phyloP scores from a whole-genome alignment of 2,329 filamentous ascomycete species.

The Penicillium sp. region DNA sequence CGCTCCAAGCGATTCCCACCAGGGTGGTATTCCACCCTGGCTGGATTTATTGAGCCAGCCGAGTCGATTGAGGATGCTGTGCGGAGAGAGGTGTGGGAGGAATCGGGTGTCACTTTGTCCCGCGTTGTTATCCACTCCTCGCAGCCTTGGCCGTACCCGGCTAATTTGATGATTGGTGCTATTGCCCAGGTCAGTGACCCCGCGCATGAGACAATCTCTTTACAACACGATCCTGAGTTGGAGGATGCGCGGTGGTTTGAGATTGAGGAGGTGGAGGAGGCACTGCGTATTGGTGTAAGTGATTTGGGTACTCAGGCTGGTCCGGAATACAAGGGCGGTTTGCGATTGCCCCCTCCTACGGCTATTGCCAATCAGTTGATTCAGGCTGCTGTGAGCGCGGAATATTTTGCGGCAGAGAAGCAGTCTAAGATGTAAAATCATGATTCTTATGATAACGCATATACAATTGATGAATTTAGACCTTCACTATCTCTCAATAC shows the following conservation, averaged over 20 bases:
- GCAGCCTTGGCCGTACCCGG: conserved; percentile 85
- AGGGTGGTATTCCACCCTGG: conserved; percentile 84
- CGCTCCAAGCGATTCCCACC: conserved; percentile 80
- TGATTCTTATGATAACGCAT: not conserved
- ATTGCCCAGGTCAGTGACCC: conserved; percentile 78
- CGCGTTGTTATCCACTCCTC: conserved; percentile 79
- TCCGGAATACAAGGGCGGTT: conserved; percentile 67
- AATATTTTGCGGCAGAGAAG: conserved; percentile 63
- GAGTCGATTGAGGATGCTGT: conserved; percentile 85
- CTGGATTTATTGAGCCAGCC: conserved; percentile 81
- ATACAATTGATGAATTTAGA: not conserved
- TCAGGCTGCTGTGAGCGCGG: conserved; percentile 68
- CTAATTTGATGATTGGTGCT: conserved; percentile 82
- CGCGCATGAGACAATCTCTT: conserved; percentile 73
- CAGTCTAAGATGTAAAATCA: conserved; percentile 46
- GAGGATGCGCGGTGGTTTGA: conserved; percentile 87
- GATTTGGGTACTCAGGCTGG: conserved; percentile 65
- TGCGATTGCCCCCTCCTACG: conserved; percentile 79
- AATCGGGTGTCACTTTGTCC: conserved; percentile 73
- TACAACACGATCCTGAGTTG: conserved; percentile 88
- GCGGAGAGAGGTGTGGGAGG: conserved; percentile 81
- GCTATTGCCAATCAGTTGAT: conserved; percentile 93
- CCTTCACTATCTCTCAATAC: not conserved
- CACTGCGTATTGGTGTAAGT: conserved; percentile 66
- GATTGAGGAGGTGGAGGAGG: conserved; percentile 75